A percentile compares a stretch with the other conserved stretches of the same genome.
These are phyloP conservation scores for Axilococcus clingmanii DNA, from an alignment of 139 green algal species.

Conservation along the genomic window DNA sequence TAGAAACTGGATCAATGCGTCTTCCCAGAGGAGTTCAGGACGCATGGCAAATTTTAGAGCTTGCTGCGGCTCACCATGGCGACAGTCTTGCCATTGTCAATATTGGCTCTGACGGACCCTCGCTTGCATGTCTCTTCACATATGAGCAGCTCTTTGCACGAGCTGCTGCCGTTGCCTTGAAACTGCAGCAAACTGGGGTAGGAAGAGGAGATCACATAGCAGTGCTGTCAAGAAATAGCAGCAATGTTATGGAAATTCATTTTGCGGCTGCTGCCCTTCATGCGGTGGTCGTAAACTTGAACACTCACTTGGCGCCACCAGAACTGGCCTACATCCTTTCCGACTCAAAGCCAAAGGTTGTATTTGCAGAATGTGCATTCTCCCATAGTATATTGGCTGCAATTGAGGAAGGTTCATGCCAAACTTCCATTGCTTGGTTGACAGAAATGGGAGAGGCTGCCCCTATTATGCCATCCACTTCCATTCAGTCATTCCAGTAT, in stretches of 20 bases:
- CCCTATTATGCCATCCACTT: neutral
- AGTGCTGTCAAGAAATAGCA: slow-evolving; percentile 58
- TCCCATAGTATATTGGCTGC: slow-evolving; percentile 12
- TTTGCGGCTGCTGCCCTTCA: slow-evolving; percentile 61
- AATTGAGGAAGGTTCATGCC: neutral
- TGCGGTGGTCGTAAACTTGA: slow-evolving; percentile 72
- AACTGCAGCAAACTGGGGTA: slow-evolving; percentile 20
- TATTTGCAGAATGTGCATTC: slow-evolving; percentile 35
- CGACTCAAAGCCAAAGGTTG: slow-evolving; percentile 42
- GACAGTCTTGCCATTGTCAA: slow-evolving; percentile 42
- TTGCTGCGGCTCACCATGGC: slow-evolving; percentile 21
- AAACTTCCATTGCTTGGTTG: neutral
- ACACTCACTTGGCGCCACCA: slow-evolving; percentile 49
- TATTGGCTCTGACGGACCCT: neutral
- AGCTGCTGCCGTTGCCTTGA: slow-evolving; percentile 13
- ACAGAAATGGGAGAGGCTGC: slow-evolving; percentile 5
- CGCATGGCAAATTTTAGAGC: slow-evolving; percentile 26
- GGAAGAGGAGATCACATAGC: slow-evolving; percentile 44
- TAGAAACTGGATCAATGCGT: too few species aligned
- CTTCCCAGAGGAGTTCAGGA: too few species aligned
- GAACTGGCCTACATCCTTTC: slow-evolving; percentile 62
- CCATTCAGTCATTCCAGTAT: neutral
- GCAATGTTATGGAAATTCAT: slow-evolving; percentile 49
- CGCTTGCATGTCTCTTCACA: too few species aligned
- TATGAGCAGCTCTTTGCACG: slow-evolving; percentile 27